These are phyloP conservation scores for Piper longum DNA, from an alignment of 164 flowering plant genomes.

Conservation along the genomic window DNA sequence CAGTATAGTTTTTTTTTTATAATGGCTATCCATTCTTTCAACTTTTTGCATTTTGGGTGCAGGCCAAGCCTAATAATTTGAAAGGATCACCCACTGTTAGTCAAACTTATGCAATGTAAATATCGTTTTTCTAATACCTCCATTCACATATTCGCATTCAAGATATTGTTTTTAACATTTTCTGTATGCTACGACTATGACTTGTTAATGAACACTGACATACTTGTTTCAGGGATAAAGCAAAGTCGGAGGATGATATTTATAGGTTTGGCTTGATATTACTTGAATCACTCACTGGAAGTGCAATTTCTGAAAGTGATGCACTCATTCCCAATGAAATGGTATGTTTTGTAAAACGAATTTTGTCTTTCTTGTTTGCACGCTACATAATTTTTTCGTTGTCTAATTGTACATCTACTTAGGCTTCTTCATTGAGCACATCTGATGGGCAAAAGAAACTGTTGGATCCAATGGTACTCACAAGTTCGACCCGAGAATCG, in stretches of 20 bases:
- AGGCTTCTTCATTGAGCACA: slow-evolving; percentile 77
- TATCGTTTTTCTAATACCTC: neutral
- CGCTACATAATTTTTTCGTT: neutral
- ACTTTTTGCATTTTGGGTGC: slow-evolving; percentile 7
- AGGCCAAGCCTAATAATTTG: slow-evolving; percentile 44
- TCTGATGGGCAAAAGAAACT: slow-evolving; percentile 60
- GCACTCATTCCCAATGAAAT: slow-evolving; percentile 55
- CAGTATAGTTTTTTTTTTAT: too few relatives aligned
- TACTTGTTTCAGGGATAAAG: slow-evolving; percentile 21
- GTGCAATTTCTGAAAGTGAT: slow-evolving; percentile 47
- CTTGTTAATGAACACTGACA: too few relatives aligned
- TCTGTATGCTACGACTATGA: too few relatives aligned
- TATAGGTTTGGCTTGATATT: slow-evolving; percentile 81
- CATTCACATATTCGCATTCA: too few relatives aligned
- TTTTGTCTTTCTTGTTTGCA: neutral
- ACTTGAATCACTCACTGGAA: slow-evolving; percentile 80
- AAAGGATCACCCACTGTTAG: slow-evolving; percentile 13
- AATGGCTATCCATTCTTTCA: neutral
- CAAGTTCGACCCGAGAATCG: slow-evolving; percentile 67
- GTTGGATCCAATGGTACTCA: slow-evolving; percentile 70
- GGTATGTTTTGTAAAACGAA: slow-evolving; percentile 27
- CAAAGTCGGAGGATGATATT: slow-evolving; percentile 55
- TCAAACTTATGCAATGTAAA: slow-evolving; percentile 28
- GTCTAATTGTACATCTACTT: slow-evolving; percentile 1
- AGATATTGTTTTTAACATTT: too few relatives aligned